Evolutionary conservation across 805 yeast species (phyloP).

Genomic region (Saturnispora galanensis): DNA sequence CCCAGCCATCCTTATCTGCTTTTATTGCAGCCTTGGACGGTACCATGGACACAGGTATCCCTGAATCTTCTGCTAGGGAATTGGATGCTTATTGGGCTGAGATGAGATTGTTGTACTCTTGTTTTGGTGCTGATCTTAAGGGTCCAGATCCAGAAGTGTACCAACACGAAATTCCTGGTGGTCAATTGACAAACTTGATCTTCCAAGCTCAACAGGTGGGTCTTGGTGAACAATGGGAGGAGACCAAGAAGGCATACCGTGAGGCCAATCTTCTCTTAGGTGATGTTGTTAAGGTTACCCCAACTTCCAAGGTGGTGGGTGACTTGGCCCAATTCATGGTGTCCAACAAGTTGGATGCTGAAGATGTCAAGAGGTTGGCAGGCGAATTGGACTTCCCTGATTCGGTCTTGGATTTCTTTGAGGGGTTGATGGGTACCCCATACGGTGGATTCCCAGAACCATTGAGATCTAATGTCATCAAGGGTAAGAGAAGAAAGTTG

Average conservation of each 20-base stretch:
- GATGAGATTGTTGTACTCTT: slow-evolving; percentile 91
- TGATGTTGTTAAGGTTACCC: slow-evolving; percentile 96
- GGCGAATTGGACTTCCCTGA: slow-evolving; percentile 94
- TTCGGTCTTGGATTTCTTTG: slow-evolving; percentile 95
- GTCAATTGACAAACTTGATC: slow-evolving; percentile 92
- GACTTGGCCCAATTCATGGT: slow-evolving; percentile 99
- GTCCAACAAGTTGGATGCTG: slow-evolving; percentile 75
- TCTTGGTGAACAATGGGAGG: slow-evolving; percentile 91
- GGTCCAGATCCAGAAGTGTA: slow-evolving; percentile 99
- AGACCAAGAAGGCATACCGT: slow-evolving; percentile 89
- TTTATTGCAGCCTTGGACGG: slow-evolving; percentile 88
- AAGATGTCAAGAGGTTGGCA: slow-evolving; percentile 84
- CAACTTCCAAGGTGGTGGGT: slow-evolving; percentile 99
- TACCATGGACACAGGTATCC: slow-evolving; percentile 64
- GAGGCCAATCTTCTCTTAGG: slow-evolving; percentile 88
- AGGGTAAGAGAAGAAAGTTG: slow-evolving; percentile 87
- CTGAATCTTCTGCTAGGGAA: slow-evolving; percentile 60
- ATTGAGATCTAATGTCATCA: slow-evolving; percentile 79
- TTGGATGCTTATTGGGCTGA: slow-evolving; percentile 97
- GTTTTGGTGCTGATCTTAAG: slow-evolving; percentile 96
- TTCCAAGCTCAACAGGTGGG: slow-evolving; percentile 99
- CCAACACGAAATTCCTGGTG: slow-evolving; percentile 98
- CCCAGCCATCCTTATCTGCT: slow-evolving; percentile 95
- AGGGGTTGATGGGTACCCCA: slow-evolving; percentile 98
- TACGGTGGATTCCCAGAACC: slow-evolving; percentile 99